Evolutionary conservation across 106 monocot species (phyloP), one percentile per base, ranked within the genome.

Genomic region (Cymbidium sinense): DNA sequence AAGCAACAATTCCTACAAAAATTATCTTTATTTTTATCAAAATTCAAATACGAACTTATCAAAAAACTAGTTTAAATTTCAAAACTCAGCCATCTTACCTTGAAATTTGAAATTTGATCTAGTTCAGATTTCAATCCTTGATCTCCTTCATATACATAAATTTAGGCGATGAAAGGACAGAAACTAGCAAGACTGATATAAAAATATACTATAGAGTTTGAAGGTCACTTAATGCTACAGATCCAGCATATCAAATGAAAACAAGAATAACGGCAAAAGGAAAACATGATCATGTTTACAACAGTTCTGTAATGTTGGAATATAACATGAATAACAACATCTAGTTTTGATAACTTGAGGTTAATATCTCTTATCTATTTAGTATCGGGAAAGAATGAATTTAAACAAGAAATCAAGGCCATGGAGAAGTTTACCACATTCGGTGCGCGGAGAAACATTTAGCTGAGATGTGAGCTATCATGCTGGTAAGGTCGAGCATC

Each of bases 381-480:
- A 67, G 21, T n/a, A n/a, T 12, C 31, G 8, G 7, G 25, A 37
- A 36, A 21, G 11, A 33, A 33, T 37, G 18, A 44, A 30, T 12
- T 21, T 13, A 28, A 29, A 29, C 8, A 29, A 28, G 44, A 50
- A 29, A 50, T 29, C 6, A 5, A 10, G 27, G n/a, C 11, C 7
- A 31, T 47, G 19, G 19, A n/a, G 34, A 29, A 52, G n/a, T 30
- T 52, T 76, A 54, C 54, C 27, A 20, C 54, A 55, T 44, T 0
- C 27, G 11, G 7, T 29, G 50, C 62, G 33, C 62, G 29, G 7
- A 51, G 25, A 77, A 77, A 27, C 35, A 77, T 77, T 77, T 62
- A 77, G 77, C 77, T 33, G 55, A 27, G 34, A 28, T 37, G 39
- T 77, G 34, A 55, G 62, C 25, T 23, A 64, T 77, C 12, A 65